phyloP scores from a whole-genome alignment of 495 filamentous ascomycete species.

The Aspergillus ostianus region DNA sequence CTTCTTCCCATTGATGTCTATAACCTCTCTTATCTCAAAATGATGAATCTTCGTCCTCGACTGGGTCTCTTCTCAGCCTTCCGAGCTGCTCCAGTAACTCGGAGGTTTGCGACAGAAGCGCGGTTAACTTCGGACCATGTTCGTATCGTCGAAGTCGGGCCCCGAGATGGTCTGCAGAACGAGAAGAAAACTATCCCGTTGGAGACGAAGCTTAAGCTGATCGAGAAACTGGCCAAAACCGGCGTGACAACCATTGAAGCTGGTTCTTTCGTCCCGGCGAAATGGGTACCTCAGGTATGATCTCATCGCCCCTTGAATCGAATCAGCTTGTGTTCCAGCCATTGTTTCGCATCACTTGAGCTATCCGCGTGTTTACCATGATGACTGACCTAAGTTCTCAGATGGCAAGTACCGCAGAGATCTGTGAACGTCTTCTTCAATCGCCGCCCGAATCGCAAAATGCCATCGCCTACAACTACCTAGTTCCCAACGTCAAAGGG shows the following conservation, averaged over 20 bases:
- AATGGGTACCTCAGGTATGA: constrained; percentile 94
- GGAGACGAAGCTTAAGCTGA: constrained; percentile 81
- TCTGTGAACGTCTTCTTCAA: constrained; percentile 70
- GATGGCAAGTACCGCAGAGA: constrained; percentile 90
- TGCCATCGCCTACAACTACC: constrained; percentile 86
- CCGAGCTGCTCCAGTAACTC: constrained; percentile 24
- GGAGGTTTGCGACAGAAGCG: constrained; percentile 45
- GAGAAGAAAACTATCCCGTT: constrained; percentile 81
- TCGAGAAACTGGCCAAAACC: constrained; percentile 76
- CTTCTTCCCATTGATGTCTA: background rate
- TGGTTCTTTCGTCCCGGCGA: constrained; percentile 90
- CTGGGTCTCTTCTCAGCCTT: constrained; percentile 34
- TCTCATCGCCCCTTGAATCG: background rate
- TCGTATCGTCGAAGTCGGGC: constrained; percentile 86
- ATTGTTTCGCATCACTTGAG: background rate
- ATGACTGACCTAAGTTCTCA: constrained; percentile 29
- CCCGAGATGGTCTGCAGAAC: constrained; percentile 93
- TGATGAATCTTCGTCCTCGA: constrained; percentile 25
- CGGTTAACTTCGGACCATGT: constrained; percentile 53
- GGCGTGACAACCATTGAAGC: constrained; percentile 89
- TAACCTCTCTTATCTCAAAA: constrained; percentile 7
- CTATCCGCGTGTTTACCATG: background rate
- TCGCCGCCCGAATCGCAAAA: constrained; percentile 55
- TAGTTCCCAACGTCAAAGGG: constrained; percentile 85
- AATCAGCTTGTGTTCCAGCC: background rate